A percentile compares a stretch with the other conserved stretches of the same genome.
These are phyloP conservation scores for Tetratostichococcus sp. DNA, from an alignment of 139 green algal genomes.

Conservation along the genomic window DNA sequence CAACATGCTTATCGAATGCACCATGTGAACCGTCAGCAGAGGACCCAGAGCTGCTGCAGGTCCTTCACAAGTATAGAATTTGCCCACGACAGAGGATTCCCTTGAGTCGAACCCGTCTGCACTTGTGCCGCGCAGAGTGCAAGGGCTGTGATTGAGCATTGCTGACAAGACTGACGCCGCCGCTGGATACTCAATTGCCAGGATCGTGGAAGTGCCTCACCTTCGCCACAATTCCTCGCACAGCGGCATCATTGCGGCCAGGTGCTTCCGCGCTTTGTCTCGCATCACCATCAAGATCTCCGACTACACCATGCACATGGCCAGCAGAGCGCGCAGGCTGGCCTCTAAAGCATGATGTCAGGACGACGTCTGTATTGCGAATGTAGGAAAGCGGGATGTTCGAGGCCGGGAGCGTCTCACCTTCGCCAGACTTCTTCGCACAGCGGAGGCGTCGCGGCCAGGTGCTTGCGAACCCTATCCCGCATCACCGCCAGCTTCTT, in stretches of 20 bases:
- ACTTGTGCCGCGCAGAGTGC: no score
- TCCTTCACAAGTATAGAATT: no score
- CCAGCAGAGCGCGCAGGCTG: slow-evolving; percentile 23
- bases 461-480: slow-evolving; percentile 36
- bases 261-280: slow-evolving; percentile 34
- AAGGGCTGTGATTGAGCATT: neutral
- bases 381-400: no score
- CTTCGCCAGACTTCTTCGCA: slow-evolving; percentile 30
- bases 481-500: slow-evolving; percentile 31
- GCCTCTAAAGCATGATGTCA: slow-evolving; percentile 20
- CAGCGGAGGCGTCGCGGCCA: slow-evolving; percentile 30
- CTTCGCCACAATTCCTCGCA: slow-evolving; percentile 29
- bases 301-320: slow-evolving; percentile 6
- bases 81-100: no score
- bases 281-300: slow-evolving; percentile 32
- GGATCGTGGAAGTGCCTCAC: slow-evolving; percentile 1
- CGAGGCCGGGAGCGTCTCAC: no score
- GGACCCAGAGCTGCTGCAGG: no score
- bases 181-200: neutral
- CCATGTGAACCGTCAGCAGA: no score
- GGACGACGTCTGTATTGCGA: slow-evolving; percentile 5
- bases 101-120: no score
- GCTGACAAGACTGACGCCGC: neutral
- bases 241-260: slow-evolving; percentile 27
- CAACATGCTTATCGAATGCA: no score